Percentiles rank a stretch among this genome's conserved stretches.
Conservation (phyloP, 139 green algal species). For the Deuterostichococcus epilithicus region DNA sequence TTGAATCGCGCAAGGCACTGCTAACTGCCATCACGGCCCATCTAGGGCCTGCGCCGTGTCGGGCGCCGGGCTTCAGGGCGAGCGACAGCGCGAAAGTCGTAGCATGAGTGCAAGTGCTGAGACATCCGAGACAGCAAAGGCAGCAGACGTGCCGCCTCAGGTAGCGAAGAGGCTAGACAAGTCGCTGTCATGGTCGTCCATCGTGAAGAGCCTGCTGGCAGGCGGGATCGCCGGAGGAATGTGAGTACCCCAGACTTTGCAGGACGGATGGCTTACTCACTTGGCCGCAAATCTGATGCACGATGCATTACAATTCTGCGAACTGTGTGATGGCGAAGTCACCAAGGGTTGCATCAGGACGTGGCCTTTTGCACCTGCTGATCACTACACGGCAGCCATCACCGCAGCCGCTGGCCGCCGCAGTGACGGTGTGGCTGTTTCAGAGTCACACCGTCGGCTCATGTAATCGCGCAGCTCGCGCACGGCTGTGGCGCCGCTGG, state of each 20-base stretch:
- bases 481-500: constrained; percentile 94
- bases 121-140: too few relatives aligned
- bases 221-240: constrained; percentile 87
- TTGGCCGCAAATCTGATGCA: too few relatives aligned
- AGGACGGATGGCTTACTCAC: too few relatives aligned
- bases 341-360: neutral
- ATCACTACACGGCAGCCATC: neutral
- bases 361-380: neutral
- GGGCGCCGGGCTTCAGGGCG: too few relatives aligned
- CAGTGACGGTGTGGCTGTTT: neutral
- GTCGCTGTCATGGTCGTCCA: constrained; percentile 26
- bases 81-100: too few relatives aligned
- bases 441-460: neutral
- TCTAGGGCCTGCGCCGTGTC: too few relatives aligned
- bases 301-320: neutral
- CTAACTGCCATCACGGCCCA: too few relatives aligned
- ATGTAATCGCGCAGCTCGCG: constrained; percentile 83
- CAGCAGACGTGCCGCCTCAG: neutral
- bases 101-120: too few relatives aligned
- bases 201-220: constrained; percentile 78
- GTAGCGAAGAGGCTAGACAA: neutral
- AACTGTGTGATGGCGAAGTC: neutral
- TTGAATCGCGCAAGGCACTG: too few relatives aligned
- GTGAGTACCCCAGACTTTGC: constrained; percentile 52
- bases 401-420: neutral